Evolutionary conservation across 495 filamentous ascomycete species (phyloP), one percentile per base, ranked within the genome.

Genomic region (Mytilinidion resinicola): DNA sequence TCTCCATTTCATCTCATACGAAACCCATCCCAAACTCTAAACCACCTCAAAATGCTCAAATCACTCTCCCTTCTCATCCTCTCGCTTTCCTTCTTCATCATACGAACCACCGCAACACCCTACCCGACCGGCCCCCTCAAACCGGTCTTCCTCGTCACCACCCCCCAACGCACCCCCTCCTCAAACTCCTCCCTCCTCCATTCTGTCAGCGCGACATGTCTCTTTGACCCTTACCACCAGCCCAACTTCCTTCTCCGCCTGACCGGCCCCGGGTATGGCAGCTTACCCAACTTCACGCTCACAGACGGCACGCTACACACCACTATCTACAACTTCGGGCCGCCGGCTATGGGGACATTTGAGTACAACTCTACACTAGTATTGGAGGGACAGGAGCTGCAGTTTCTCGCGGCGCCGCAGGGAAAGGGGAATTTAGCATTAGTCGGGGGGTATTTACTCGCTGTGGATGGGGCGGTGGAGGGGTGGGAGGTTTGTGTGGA

Each of bases 401-500:
- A 50, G 36, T 65, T 70, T 42, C 19, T 59, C 10, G 39, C 62
- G 4, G 17, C 17, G 12, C 44, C 20, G 48, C 59, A 64, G 50
- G 38, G 57, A 19, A 36, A 5, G 15, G 68, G 68, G 0, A 66
- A 66, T 54, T 25, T 70, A 34, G 63, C 20, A 36, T 38, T 70
- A 55, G 48, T 55, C 47, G 51, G 55, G 17, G 68, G 65, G 48
- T 66, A 66, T 56, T 39, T 70, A 20, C 34, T 68, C 19, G 63
- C 56, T 9, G 68, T 70, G 36, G 63, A 51, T 53, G 68, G 68
- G 25, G 43, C 61, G 41, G 62, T 35, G 35, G 49, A 51, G 43
- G 68, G 68, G 7, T 70, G 68, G 68, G 63, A 53, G 50, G 59
- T 70, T 35, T 70, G 68, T 51, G 51, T 50, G 15, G 65, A 60